phyloP scores from a whole-genome alignment of 306 rosid species.

The Trifolium dubium region DNA sequence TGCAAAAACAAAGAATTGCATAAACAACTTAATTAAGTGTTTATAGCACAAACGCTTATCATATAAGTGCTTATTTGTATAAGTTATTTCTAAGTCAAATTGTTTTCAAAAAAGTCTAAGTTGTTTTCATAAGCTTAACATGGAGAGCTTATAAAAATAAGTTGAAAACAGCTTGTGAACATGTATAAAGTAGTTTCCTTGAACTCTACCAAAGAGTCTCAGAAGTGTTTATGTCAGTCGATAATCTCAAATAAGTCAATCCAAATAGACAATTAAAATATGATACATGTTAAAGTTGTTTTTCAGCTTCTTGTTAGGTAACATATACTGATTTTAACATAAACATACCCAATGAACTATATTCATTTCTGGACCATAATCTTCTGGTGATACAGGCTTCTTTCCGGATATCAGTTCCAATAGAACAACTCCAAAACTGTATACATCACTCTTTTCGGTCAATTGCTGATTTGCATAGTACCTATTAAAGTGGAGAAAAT shows the following conservation, averaged over 20 bases:
- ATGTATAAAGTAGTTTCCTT: not conserved
- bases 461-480: slow-evolving; percentile 92
- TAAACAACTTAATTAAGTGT: no score
- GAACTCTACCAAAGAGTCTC: no score
- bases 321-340: no score
- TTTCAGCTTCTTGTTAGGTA: no score
- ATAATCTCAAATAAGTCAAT: no score
- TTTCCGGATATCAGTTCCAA: slow-evolving; percentile 89
- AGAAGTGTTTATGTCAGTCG: no score
- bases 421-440: slow-evolving; percentile 93
- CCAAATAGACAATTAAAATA: no score
- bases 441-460: slow-evolving; percentile 94
- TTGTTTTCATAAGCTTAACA: not conserved
- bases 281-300: no score
- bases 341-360: slow-evolving; percentile 91
- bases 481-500: slow-evolving; percentile 46
- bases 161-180: not conserved
- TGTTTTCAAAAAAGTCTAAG: not conserved
- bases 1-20: slow-evolving; percentile 42
- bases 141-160: not conserved
- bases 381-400: slow-evolving; percentile 83
- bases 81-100: not conserved
- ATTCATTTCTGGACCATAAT: slow-evolving; percentile 86
- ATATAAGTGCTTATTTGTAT: not conserved
- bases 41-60: no score